A percentile compares a stretch with the other conserved stretches of the same genome.
These are phyloP conservation scores for Tephrocybe rancida DNA, from an alignment of 768 basidiomycete species.

Conservation along the genomic window DNA sequence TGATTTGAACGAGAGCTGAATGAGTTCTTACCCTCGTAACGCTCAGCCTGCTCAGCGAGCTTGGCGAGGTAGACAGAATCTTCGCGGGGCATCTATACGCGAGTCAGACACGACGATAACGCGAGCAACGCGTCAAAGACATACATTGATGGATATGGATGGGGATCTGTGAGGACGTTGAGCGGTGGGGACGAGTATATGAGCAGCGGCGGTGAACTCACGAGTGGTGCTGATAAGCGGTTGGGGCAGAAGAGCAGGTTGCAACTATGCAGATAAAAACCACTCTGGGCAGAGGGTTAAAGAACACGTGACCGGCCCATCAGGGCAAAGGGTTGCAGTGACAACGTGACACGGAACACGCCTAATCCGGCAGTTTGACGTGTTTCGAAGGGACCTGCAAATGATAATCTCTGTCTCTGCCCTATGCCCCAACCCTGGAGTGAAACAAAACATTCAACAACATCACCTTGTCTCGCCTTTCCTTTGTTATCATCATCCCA, in stretches of 20 bases:
- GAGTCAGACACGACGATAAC: slow-evolving; percentile 33
- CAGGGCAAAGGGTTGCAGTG: slow-evolving; percentile 50
- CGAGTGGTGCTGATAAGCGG: slow-evolving; percentile 43
- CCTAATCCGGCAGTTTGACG: slow-evolving; percentile 12
- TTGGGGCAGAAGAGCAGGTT: slow-evolving; percentile 46
- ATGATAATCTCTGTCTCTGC: background rate
- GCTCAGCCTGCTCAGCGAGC: slow-evolving; percentile 99
- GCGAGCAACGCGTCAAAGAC: slow-evolving; percentile 38
- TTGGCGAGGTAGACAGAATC: slow-evolving; percentile 99
- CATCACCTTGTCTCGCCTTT: background rate
- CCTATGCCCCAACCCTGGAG: background rate
- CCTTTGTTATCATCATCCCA: too few relatives aligned
- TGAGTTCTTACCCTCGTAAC: slow-evolving; percentile 78
- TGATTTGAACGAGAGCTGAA: slow-evolving; percentile 6
- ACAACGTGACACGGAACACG: slow-evolving; percentile 30
- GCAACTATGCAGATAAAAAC: slow-evolving; percentile 63
- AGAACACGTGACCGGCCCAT: slow-evolving; percentile 36
- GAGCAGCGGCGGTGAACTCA: slow-evolving; percentile 45
- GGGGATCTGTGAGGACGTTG: slow-evolving; percentile 14
- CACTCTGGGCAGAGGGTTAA: slow-evolving; percentile 73
- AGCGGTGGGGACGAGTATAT: slow-evolving; percentile 17
- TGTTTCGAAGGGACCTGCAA: background rate
- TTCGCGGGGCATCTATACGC: slow-evolving; percentile 82
- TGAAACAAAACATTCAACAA: background rate
- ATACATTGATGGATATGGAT: slow-evolving; percentile 42